These are phyloP conservation scores for Comarum palustre DNA, from an alignment of 306 rosid genomes.

Conservation along the genomic window DNA sequence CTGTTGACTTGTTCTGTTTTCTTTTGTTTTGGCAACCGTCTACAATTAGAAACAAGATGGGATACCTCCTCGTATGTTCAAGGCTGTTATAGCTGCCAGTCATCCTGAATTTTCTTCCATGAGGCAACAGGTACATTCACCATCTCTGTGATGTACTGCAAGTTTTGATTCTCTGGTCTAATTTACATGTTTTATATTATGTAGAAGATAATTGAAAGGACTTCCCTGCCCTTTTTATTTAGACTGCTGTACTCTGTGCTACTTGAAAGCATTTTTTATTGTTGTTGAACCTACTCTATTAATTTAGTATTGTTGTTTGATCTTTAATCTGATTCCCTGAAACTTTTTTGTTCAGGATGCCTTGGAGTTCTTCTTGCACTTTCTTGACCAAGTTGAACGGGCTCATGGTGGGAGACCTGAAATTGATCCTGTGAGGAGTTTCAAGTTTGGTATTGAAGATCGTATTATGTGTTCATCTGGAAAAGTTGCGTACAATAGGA, in stretches of 20 bases:
- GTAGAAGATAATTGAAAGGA: background rate
- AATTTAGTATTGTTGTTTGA: background rate
- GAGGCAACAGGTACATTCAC: conserved; percentile 79
- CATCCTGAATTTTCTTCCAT: conserved; percentile 95
- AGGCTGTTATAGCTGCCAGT: conserved; percentile 84
- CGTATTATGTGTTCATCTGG: conserved; percentile 91
- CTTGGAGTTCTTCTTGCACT: conserved; percentile 93
- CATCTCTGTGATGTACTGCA: conserved; percentile 10
- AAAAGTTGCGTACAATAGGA: conserved; percentile 84
- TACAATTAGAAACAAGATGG: conserved; percentile 70
- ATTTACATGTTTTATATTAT: background rate
- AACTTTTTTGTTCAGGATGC: conserved; percentile 66
- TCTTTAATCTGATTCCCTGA: conserved; percentile 16
- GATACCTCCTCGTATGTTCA: conserved; percentile 87
- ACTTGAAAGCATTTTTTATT: background rate
- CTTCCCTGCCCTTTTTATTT: background rate
- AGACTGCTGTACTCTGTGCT: background rate
- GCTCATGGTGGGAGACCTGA: conserved; percentile 59
- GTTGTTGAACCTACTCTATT: background rate
- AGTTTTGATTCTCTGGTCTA: background rate
- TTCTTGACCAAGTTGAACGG: conserved; percentile 90
- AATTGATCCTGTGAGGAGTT: conserved; percentile 75
- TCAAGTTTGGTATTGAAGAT: conserved; percentile 95
- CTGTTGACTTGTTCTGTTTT: conserved; percentile 18
- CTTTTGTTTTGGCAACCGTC: conserved; percentile 10